Conservation (phyloP, 2,329 filamentous ascomycete species). For the Xylariomycetidae sp. region DNA sequence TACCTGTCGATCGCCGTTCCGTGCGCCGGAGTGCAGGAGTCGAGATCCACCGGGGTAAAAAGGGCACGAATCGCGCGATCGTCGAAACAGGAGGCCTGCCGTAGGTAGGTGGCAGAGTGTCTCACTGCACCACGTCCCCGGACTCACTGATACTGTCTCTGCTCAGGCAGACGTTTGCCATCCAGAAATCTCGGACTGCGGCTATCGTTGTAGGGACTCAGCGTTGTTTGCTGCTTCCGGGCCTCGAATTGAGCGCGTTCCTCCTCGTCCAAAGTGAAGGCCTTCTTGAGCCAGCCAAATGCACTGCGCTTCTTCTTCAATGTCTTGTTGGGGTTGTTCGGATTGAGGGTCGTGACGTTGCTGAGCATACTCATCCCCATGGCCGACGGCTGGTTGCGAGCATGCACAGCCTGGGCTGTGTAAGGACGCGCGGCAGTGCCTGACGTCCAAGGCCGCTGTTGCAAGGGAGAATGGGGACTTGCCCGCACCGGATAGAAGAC, state of each 20-base stretch:
- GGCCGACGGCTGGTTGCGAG: constrained; percentile 45
- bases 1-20: neutral
- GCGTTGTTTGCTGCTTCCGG: constrained; percentile 38
- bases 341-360: constrained; percentile 43
- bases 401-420: constrained; percentile 31
- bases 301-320: constrained; percentile 63
- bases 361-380: constrained; percentile 54
- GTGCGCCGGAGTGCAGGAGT: neutral
- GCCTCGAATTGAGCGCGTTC: constrained; percentile 55
- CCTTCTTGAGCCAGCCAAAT: constrained; percentile 64
- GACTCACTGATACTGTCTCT: constrained; percentile 3
- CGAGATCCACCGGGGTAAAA: neutral
- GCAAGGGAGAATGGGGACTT: constrained; percentile 57
- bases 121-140: too few relatives aligned
- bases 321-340: constrained; percentile 31
- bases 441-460: constrained; percentile 52
- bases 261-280: constrained; percentile 59
- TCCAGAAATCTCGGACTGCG: constrained; percentile 50
- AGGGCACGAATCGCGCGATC: neutral
- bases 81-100: neutral
- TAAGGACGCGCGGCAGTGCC: constrained; percentile 30
- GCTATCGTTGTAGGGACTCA: constrained; percentile 43
- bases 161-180: constrained; percentile 38
- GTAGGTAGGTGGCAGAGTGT: too few relatives aligned
- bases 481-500: constrained; percentile 57